These are phyloP conservation scores for Aspergillus vadensis DNA, from an alignment of 2,329 filamentous ascomycete genomes.

Conservation along the genomic window DNA sequence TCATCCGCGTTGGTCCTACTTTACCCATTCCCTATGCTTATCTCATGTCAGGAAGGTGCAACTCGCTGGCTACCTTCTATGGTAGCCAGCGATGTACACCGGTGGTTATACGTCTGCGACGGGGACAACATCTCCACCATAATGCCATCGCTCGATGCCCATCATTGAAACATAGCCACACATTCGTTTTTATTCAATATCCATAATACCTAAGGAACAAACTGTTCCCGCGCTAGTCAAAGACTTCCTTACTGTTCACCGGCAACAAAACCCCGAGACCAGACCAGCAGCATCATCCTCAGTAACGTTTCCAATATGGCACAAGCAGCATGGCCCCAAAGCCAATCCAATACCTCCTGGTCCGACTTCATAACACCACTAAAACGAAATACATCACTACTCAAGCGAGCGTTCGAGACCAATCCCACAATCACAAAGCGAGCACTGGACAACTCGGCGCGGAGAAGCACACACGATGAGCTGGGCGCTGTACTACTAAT, in stretches of 20 bases:
- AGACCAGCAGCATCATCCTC: conserved; percentile 40
- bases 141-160: too few relatives aligned
- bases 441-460: neutral
- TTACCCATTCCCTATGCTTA: too few relatives aligned
- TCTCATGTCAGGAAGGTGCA: too few relatives aligned
- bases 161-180: neutral
- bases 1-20: too few relatives aligned
- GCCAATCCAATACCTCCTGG: conserved; percentile 42
- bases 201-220: conserved; percentile 32
- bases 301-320: conserved; percentile 43
- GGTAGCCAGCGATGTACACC: too few relatives aligned
- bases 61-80: too few relatives aligned
- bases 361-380: conserved; percentile 43
- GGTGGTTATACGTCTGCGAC: too few relatives aligned
- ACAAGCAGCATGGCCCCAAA: conserved; percentile 38
- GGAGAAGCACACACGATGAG: too few relatives aligned
- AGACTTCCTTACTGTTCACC: conserved; percentile 34
- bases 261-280: conserved; percentile 43
- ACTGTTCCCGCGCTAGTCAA: conserved; percentile 39
- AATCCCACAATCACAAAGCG: neutral
- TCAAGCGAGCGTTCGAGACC: neutral
- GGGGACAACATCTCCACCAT: too few relatives aligned
- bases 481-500: too few relatives aligned
- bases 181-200: neutral
- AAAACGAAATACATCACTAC: conserved; percentile 19